These are phyloP conservation scores for Penicillium hesseltinei DNA, from an alignment of 2,329 filamentous ascomycete species.

Conservation along the genomic window DNA sequence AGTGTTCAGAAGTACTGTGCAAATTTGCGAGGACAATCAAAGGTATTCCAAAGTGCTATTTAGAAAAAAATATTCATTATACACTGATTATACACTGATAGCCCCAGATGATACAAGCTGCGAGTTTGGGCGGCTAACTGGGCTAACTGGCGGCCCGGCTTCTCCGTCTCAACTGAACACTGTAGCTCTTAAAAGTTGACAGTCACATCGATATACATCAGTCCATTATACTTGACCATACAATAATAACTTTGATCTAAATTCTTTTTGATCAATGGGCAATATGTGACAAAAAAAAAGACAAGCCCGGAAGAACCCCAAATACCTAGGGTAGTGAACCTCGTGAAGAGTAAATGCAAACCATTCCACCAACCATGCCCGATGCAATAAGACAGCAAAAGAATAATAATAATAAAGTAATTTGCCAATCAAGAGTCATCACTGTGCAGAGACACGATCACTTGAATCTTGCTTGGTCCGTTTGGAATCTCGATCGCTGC, in stretches of 20 bases:
- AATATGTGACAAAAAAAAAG: slow-evolving; percentile 18
- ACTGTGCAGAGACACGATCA: slow-evolving; percentile 11
- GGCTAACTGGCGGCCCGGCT: too few species aligned
- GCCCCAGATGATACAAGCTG: too few species aligned
- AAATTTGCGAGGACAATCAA: too few species aligned
- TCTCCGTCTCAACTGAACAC: too few species aligned
- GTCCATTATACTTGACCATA: not conserved
- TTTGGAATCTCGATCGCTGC: slow-evolving; percentile 44
- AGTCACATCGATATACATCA: not conserved
- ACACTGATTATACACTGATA: too few species aligned
- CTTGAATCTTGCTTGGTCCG: slow-evolving; percentile 33
- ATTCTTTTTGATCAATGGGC: slow-evolving; percentile 7
- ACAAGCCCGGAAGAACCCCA: slow-evolving; percentile 14
- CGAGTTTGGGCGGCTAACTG: too few species aligned
- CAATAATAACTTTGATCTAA: slow-evolving; percentile 2
- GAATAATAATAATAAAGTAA: not conserved
- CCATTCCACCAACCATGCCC: slow-evolving; percentile 12
- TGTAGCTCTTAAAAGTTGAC: too few species aligned
- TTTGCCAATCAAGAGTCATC: not conserved
- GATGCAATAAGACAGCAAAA: slow-evolving; percentile 10
- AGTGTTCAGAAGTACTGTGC: too few species aligned
- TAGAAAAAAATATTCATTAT: too few species aligned
- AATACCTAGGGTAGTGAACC: slow-evolving; percentile 6
- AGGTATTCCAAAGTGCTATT: too few species aligned
- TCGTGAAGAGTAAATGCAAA: slow-evolving; percentile 17